Evolutionary conservation across 352 stramenopile genomes (phyloP), one percentile per base, ranked within the genome.

Genomic region (Elongisporangium undulatum): DNA sequence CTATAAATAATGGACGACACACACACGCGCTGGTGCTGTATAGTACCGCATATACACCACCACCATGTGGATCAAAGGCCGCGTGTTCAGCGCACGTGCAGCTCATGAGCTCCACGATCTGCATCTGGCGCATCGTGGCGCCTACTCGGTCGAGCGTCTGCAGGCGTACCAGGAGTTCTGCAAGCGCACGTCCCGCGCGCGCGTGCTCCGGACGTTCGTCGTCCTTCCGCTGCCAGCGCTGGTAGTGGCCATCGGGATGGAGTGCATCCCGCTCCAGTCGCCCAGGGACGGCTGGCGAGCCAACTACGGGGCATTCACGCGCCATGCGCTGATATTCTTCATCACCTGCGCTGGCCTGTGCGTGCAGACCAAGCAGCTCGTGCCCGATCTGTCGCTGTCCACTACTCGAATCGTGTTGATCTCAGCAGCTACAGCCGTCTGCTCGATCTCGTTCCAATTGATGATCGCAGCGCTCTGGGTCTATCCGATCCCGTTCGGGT

Each of bases 241-340:
- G 3, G 12, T 59, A 4, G 29, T 59, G 19, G 19, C 29, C 2
- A 51, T 51, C 2, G 15, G 19, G 17, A 49, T 59, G 16, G 54
- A 59, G 19, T 38, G 38, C n/a, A 59, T 59, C 29, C 54, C 54
- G 15, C 22, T 59, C 15, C 51, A 56, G 26, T 9, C 26, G 26
- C 26, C 26, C 5, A 38, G 9, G 26, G 58, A 61, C 7, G 58
- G 68, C 4, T 72, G 59, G 59, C 41, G 54, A 55, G 59, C 51
- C 1, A 77, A 77, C 53, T 70, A 64, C 53, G 49, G 49, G 5
- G 59, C 69, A 19, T 79, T 59, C 55, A 52, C 68, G 15, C 60
- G 65, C 15, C 26, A 63, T 6, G 61, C 59, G n/a, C 34, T 66
- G n/a, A 62, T 61, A 0, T 62, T n/a, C 0, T 23, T 64, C 4